Evolutionary conservation across 352 stramenopile genomes (phyloP), one percentile per base, ranked within the genome.

Genomic region (Globisporangium spiculum): DNA sequence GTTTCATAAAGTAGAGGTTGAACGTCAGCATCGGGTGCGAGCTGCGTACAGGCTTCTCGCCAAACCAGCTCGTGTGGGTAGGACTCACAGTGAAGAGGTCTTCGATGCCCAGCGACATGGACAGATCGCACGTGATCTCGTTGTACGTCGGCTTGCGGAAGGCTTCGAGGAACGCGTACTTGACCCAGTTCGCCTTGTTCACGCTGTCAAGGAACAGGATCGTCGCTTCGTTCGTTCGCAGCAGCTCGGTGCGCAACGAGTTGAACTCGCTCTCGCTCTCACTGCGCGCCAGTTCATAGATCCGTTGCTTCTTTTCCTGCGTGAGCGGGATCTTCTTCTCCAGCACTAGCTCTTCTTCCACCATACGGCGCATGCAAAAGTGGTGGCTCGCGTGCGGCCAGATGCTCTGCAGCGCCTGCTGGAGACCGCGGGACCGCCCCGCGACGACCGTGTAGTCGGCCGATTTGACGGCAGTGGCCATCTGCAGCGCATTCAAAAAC

Each of bases 251-350:
- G 27, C 82, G 83, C 56, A 90, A 72, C 16, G 77, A 74, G 67
- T 88, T 87, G 67, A 82, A 93, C 71, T 93, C 83, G 9, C 75
- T 77, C 66, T 90, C 80, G 60, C 83, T 92, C 58, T 91, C 85
- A 66, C 78, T 88, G 14, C 83, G 83, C 8, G 85, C 80, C 36
- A 93, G 65, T 58, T 88, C 80, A 53, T 89, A 91, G 60, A 93
- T 83, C 41, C 72, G 72, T 66, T 90, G 80, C 69, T 88, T 90
- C 70, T 86, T 90, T 58, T 90, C 81, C 1, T 70, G 68, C 9
- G 83, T 88, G 50, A 93, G 74, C 1, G 77, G 75, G 48, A 92
- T 74, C 65, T 90, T 89, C 59, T 88, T 87, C 44, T 64, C 70
- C 57, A 76, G 67, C 36, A 88, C 71, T 12, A 93, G 72, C 59